A percentile compares a stretch with the other conserved stretches of the same genome.
Conservation (phyloP, 306 rosid genomes). For the Prunus campanulata region DNA sequence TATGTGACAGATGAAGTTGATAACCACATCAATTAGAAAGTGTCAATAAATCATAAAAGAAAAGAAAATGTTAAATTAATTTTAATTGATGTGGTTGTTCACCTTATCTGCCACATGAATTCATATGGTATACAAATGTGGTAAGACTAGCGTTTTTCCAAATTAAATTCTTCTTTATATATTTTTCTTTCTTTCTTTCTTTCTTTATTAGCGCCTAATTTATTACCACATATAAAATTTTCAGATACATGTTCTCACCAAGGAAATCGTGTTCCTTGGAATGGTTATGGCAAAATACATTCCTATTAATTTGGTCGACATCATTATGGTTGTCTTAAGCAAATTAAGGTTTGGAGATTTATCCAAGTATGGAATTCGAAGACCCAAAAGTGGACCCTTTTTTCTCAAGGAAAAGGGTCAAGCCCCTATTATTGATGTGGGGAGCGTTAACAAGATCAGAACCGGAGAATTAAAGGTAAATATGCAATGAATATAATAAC, state of each 20-base stretch:
- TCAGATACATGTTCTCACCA: slow-evolving; percentile 48
- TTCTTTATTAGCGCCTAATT: background rate
- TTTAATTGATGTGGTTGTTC: too few species aligned
- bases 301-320: slow-evolving; percentile 34
- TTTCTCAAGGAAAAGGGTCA: slow-evolving; percentile 38
- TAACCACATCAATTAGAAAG: too few species aligned
- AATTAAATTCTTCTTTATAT: background rate
- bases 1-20: too few species aligned
- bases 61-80: too few species aligned
- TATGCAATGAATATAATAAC: background rate
- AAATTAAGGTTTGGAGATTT: slow-evolving; percentile 38
- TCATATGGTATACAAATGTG: too few species aligned
- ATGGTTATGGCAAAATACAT: slow-evolving; percentile 45
- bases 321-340: slow-evolving; percentile 24
- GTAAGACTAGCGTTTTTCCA: too few species aligned
- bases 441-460: slow-evolving; percentile 35
- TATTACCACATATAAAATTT: background rate
- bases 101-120: too few species aligned
- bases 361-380: slow-evolving; percentile 42
- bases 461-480: slow-evolving; percentile 48
- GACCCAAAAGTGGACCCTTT: slow-evolving; percentile 57
- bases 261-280: slow-evolving; percentile 50
- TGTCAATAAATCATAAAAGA: too few species aligned
- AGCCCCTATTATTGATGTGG: slow-evolving; percentile 68
- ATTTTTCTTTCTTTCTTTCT: too few species aligned